Evolutionary conservation across 2,329 filamentous ascomycete species (phyloP), one percentile per base, ranked within the genome.

Genomic region (Aschersonia sp.): DNA sequence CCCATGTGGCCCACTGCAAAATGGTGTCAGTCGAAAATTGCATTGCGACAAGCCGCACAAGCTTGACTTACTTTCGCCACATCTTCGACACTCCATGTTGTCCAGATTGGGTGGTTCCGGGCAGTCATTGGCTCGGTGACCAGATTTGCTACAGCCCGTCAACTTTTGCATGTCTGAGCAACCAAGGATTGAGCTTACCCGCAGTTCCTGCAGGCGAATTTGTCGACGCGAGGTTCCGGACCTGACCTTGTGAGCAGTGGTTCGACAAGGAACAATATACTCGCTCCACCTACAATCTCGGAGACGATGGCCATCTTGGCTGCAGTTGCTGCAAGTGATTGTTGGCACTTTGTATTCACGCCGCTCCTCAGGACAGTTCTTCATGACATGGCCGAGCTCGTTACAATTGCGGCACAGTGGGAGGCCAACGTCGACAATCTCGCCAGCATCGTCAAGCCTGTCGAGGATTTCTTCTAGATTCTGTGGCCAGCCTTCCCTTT

Each of bases 171-270:
- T 37, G 35, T 37, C 35, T 12, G 48, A 29, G 30, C 43, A 35
- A 22, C 7, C 22, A 30, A 10, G 22, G 5, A 40, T 11, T 35
- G 30, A 29, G 60, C 62, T 50, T 53, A 71, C 69, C 74, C 76
- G 66, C 81, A 85, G 59, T 85, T 85, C 59, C 73, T 77, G 72
- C 82, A 85, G 6, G 77, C 78, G 53, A 74, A 80, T 48, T 70
- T 79, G 65, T 83, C 76, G 32, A 77, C 64, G 45, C 83, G 76
- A 30, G 77, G 74, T n/a, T 68, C 62, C 4, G 75, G 71, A 55
- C 78, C 77, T 78, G 42, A 11, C 30, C 10, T 39, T 53, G 48
- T 55, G 9, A 51, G 48, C 31, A 43, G 37, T 10, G 10, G 11
- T 8, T 5, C 6, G 31, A 9, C 12, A 32, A n/a, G 32, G 22